Evolutionary conservation across 768 basidiomycete genomes (phyloP).

Genomic region (Suillus subaureus): DNA sequence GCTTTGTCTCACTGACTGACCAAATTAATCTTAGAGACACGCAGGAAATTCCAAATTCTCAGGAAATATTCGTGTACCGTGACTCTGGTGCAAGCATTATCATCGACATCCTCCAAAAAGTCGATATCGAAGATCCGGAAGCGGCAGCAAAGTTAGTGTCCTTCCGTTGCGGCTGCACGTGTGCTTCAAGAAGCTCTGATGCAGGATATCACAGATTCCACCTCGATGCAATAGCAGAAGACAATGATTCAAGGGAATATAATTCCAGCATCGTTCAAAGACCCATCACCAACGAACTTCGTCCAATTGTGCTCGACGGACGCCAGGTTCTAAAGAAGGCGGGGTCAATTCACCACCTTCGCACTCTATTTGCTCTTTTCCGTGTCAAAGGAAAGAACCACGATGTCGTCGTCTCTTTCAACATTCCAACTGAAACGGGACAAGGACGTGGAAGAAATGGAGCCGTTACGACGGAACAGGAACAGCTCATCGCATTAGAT

Average conservation of each 20-base stretch:
- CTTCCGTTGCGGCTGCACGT: not conserved
- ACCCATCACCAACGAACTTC: conserved; percentile 50
- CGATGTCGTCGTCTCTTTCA: conserved; percentile 86
- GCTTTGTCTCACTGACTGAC: conserved; percentile 2
- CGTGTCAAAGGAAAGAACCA: conserved; percentile 69
- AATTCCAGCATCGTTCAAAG: not conserved
- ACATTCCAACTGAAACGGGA: conserved; percentile 62
- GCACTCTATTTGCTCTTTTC: conserved; percentile 72
- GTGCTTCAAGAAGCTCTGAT: conserved; percentile 4
- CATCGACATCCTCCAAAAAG: conserved; percentile 80
- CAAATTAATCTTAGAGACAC: conserved; percentile 43
- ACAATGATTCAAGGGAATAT: conserved; percentile 65
- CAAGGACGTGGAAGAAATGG: conserved; percentile 36
- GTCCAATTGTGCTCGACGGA: conserved; percentile 66
- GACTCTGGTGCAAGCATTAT: conserved; percentile 74
- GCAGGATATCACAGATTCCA: conserved; percentile 67
- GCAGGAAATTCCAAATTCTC: conserved; percentile 91
- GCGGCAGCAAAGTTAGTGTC: conserved; percentile 60
- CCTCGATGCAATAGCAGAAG: conserved; percentile 88
- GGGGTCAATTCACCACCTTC: conserved; percentile 39
- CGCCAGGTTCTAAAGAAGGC: conserved; percentile 78
- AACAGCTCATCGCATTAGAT: conserved; percentile 39
- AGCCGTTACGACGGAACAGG: conserved; percentile 39
- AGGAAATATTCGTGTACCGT: conserved; percentile 87
- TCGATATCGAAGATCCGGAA: conserved; percentile 54